These are phyloP conservation scores for Pseudogymnoascus sp. DNA, from an alignment of 2,329 filamentous ascomycete genomes.

Conservation along the genomic window DNA sequence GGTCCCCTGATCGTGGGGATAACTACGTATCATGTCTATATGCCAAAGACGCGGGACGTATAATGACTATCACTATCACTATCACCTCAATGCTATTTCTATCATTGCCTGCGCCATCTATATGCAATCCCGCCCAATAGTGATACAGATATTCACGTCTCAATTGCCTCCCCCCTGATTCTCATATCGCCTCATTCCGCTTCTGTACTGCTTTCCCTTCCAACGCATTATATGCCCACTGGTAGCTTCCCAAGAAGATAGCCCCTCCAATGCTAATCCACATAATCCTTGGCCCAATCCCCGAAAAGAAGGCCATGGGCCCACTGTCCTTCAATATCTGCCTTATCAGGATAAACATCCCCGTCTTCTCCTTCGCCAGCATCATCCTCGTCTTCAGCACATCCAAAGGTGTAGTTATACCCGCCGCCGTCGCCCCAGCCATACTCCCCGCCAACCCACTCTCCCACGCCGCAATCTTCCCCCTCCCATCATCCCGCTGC, in stretches of 20 bases:
- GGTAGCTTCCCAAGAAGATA: constrained; percentile 90
- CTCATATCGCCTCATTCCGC: not conserved
- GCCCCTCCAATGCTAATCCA: constrained; percentile 96
- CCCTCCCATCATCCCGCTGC: constrained; percentile 27
- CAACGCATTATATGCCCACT: constrained; percentile 75
- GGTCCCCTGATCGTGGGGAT: not conserved
- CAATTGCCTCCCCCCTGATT: not conserved
- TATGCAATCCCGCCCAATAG: constrained; percentile 14
- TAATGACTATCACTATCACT: constrained; percentile 4
- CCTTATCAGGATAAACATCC: constrained; percentile 51
- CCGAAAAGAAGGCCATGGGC: constrained; percentile 63
- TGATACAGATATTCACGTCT: not conserved
- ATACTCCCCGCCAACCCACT: constrained; percentile 79
- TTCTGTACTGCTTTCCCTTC: constrained; percentile 32
- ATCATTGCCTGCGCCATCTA: constrained; percentile 16
- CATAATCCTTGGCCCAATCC: constrained; percentile 72
- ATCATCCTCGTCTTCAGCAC: constrained; percentile 97
- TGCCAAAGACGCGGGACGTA: not conserved
- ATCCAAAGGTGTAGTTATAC: constrained; percentile 84
- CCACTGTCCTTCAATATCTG: constrained; percentile 60
- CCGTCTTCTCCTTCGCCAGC: constrained; percentile 66
- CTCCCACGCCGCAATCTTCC: constrained; percentile 61
- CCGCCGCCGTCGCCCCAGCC: constrained; percentile 79
- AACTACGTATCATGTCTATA: not conserved
- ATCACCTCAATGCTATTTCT: constrained; percentile 5